A percentile compares a stretch with the other conserved stretches of the same genome.
Conservation (phyloP, 495 filamentous ascomycete species). For the Trichocladium uniseriatum region DNA sequence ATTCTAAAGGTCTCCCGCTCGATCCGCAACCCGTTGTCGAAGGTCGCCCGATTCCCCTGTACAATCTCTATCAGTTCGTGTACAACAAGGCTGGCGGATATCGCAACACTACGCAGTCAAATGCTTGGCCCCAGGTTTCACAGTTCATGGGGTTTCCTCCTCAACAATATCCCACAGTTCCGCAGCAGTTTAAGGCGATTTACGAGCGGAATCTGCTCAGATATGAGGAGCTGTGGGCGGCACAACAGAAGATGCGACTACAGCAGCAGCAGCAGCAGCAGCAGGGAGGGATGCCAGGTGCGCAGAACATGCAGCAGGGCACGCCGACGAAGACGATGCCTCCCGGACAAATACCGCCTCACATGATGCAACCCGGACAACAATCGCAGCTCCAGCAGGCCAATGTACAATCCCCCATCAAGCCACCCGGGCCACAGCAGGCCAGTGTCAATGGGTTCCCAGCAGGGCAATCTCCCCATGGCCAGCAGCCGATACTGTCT, state of each 20-base stretch:
- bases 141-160: conserved; percentile 55
- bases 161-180: conserved; percentile 54
- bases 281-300: conserved; percentile 20
- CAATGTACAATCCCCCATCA: conserved; percentile 42
- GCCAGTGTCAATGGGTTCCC: conserved; percentile 42
- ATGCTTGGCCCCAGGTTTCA: conserved; percentile 64
- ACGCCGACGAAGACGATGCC: conserved; percentile 30
- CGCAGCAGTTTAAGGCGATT: conserved; percentile 57
- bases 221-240: conserved; percentile 67
- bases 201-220: conserved; percentile 63
- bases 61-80: conserved; percentile 66
- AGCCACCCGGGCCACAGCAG: conserved; percentile 41
- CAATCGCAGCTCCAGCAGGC: conserved; percentile 38
- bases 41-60: conserved; percentile 59
- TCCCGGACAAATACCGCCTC: conserved; percentile 36
- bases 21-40: conserved; percentile 60
- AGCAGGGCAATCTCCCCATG: conserved; percentile 36
- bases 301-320: conserved; percentile 26
- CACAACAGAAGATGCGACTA: conserved; percentile 49
- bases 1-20: conserved; percentile 54
- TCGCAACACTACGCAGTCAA: conserved; percentile 55
- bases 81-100: conserved; percentile 66
- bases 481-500: conserved; percentile 28
- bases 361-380: conserved; percentile 41
- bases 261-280: conserved; percentile 42